Conservation (phyloP, 305 asterid species). For the Ajuga reptans region DNA sequence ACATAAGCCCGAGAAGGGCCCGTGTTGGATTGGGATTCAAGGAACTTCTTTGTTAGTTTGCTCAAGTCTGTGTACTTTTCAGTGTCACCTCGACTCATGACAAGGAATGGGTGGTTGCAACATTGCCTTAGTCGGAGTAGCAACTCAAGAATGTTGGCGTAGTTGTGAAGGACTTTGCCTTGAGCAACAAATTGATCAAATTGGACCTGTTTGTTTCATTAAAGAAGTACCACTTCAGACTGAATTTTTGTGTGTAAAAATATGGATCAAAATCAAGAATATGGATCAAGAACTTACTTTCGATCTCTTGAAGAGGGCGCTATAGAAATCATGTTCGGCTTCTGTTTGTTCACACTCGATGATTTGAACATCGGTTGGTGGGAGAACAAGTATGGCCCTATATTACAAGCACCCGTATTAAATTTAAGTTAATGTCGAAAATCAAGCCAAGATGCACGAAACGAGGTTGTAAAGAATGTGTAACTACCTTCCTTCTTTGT, state of each 20-base stretch:
- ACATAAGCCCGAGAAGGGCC: slow-evolving; percentile 56
- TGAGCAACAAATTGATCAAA: slow-evolving; percentile 77
- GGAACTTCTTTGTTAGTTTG: slow-evolving; percentile 57
- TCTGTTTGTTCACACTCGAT: slow-evolving; percentile 61
- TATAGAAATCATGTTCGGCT: slow-evolving; percentile 61
- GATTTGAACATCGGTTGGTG: slow-evolving; percentile 66
- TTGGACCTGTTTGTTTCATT: slow-evolving; percentile 46
- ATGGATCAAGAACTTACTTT: slow-evolving; percentile 38
- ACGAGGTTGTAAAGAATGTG: not conserved
- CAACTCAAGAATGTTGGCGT: slow-evolving; percentile 71
- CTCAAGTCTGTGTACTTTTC: slow-evolving; percentile 52
- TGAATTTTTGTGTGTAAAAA: not conserved
- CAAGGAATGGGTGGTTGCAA: slow-evolving; percentile 85
- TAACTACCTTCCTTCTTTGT: slow-evolving; percentile 64
- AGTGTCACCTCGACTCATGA: slow-evolving; percentile 66
- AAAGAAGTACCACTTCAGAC: slow-evolving; percentile 1
- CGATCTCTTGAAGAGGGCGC: slow-evolving; percentile 73
- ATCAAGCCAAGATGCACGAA: not conserved
- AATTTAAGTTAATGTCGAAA: not conserved
- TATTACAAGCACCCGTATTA: slow-evolving; percentile 1
- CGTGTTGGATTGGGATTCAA: slow-evolving; percentile 39
- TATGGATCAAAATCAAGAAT: not conserved
- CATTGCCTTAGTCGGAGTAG: slow-evolving; percentile 79
- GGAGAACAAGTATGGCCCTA: slow-evolving; percentile 79
- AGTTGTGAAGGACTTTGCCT: slow-evolving; percentile 83